A percentile compares a stretch with the other conserved stretches of the same genome.
phyloP scores from a whole-genome alignment of 352 stramenopile species.

The Phytophthora hibernalis region DNA sequence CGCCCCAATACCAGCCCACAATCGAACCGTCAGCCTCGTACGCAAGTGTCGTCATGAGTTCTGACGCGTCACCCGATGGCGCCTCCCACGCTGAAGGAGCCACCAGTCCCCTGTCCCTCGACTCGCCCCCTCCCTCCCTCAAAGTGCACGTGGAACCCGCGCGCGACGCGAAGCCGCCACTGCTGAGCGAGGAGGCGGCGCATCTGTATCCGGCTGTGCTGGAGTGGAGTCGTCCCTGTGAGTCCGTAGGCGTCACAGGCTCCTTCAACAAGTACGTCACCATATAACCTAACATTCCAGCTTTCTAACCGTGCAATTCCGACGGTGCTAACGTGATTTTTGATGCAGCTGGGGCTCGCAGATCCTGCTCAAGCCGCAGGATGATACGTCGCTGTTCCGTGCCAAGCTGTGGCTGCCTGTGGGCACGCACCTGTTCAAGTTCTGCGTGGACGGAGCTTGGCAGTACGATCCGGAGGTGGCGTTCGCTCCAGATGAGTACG shows the following conservation, averaged over 20 bases:
- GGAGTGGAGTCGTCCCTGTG: conserved; percentile 63
- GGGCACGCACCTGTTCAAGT: conserved; percentile 84
- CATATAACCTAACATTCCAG: not conserved
- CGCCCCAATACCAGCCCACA: conserved; percentile 2
- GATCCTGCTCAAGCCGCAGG: conserved; percentile 55
- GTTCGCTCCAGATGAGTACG: conserved; percentile 84
- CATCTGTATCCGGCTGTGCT: conserved; percentile 65
- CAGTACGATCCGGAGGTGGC: conserved; percentile 86
- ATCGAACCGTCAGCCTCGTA: conserved; percentile 22
- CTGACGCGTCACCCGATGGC: conserved; percentile 1
- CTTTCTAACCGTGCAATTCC: conserved; percentile 2
- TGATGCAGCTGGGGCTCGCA: conserved; percentile 77
- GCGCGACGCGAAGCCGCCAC: conserved; percentile 20
- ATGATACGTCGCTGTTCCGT: conserved; percentile 28
- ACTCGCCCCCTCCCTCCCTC: conserved; percentile 2
- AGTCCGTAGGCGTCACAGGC: conserved; percentile 72
- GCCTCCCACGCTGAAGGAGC: conserved; percentile 5
- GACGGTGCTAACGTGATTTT: not conserved
- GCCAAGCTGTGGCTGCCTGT: conserved; percentile 69
- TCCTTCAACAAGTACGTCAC: conserved; percentile 80
- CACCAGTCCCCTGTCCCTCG: conserved; percentile 15
- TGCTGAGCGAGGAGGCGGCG: conserved; percentile 48
- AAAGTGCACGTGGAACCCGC: conserved; percentile 6
- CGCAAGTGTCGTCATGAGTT: conserved; percentile 31
- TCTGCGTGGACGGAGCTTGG: conserved; percentile 79